Base-by-base conservation (phyloP, 2,329 filamentous ascomycete species). In the Aspergillus nomiae region DNA sequence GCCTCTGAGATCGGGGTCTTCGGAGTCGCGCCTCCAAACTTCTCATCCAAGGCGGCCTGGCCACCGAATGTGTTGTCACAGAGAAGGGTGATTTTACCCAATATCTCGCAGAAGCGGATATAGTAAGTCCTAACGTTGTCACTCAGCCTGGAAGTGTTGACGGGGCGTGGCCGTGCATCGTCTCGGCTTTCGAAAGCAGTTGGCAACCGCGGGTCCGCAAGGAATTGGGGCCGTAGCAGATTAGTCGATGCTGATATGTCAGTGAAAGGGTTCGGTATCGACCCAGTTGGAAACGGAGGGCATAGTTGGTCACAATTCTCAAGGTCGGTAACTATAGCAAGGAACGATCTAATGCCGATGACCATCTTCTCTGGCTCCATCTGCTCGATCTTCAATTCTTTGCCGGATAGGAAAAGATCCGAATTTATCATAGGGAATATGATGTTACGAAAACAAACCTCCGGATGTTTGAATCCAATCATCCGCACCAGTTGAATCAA, bases 61-160 rank as follows among this genome's bases (percentile, higher is more conserved):
- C 95, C 95, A 58, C 95, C 96, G 80, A 99, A 99, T 0, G 94
- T 91, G 71, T 97, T 95, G 76, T 99, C 95, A 77, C 95, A 99
- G 38, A 98, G 90, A 51, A 98, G 91, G 2, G 94, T 97, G 61
- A 99, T 96, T 75, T 97, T 96, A 30, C 94, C 95, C 9, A 99
- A 82, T 28, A 99, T 94, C 75, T 97, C 92, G 74, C 94, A 98
- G 70, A 99, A 99, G 58, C 90, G 90, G 59, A 89, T 84, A 76
- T 98, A 97, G 73, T 92, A 95, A 50, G 95, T 92, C 71, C 89
- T 90, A 0, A 92, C 89, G 26, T 88, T 87, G 43, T 96, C 92
- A 57, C 87, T 89, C 58, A 98, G 84, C 24, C 82, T 83, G 9
- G 82, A 78, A 7, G 83, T 85, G 69, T 87, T 86, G 28, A 89